Conservation (phyloP, 768 basidiomycete genomes). For the Suillus weaverae region DNA sequence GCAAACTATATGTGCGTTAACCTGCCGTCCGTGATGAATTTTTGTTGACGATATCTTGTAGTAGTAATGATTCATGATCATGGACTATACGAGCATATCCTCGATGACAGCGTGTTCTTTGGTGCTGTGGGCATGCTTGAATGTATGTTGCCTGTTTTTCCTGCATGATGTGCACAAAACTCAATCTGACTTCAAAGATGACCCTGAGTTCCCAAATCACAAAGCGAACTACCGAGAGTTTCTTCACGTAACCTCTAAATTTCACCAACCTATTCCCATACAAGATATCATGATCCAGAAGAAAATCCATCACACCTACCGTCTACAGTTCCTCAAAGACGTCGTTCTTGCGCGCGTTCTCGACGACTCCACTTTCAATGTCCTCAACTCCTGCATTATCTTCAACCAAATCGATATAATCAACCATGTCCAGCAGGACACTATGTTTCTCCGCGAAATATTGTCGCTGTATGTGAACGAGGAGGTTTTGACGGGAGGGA, state of each 20-base stretch:
- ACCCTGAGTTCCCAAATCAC: conserved; percentile 94
- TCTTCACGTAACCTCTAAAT: conserved; percentile 76
- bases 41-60: conserved; percentile 31
- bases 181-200: conserved; percentile 56
- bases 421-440: conserved; percentile 79
- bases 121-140: conserved; percentile 96
- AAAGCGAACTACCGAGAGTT: conserved; percentile 98
- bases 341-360: conserved; percentile 93
- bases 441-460: conserved; percentile 72
- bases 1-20: conserved; percentile 84
- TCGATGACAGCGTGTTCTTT: conserved; percentile 89
- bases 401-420: conserved; percentile 99
- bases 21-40: background rate
- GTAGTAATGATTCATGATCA: conserved; percentile 97
- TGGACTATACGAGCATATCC: conserved; percentile 89
- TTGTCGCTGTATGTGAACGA: conserved; percentile 76
- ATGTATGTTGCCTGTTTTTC: conserved; percentile 56
- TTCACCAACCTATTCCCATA: conserved; percentile 87
- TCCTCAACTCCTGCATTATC: conserved; percentile 95
- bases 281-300: conserved; percentile 70
- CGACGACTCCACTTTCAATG: conserved; percentile 96
- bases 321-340: conserved; percentile 96
- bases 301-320: conserved; percentile 97
- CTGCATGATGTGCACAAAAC: conserved; percentile 9
- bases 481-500: conserved; percentile 51